A percentile compares a stretch with the other conserved stretches of the same genome.
phyloP scores from a whole-genome alignment of 306 rosid genomes.

The Ormosia semicastrata region DNA sequence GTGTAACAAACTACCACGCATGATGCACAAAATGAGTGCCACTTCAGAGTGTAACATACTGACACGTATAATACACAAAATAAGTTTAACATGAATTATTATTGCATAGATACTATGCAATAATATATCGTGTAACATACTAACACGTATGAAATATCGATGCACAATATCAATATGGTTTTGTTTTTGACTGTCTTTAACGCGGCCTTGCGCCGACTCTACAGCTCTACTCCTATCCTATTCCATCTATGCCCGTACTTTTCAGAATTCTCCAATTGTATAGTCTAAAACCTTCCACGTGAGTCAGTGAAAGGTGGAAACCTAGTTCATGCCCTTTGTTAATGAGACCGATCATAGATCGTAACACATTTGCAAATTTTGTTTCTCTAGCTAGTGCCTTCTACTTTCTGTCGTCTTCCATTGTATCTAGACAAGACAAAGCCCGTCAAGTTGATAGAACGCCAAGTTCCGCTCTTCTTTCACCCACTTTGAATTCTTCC shows the following conservation, averaged over 20 bases:
- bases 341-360: neutral
- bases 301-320: slow-evolving; percentile 16
- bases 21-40: neutral
- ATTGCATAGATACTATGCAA: too few relatives aligned
- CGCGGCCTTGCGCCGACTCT: neutral
- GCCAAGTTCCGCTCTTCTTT: neutral
- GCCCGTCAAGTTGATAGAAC: neutral
- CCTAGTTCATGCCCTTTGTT: neutral
- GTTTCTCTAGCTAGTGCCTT: neutral
- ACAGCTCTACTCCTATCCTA: neutral
- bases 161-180: neutral
- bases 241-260: neutral
- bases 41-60: too few relatives aligned
- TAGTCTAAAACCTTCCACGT: neutral
- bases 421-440: slow-evolving; percentile 3
- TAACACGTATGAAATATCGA: neutral
- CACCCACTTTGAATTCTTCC: neutral
- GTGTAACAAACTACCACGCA: neutral
- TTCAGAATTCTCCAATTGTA: neutral
- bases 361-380: neutral
- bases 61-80: neutral
- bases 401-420: neutral
- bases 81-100: neutral
- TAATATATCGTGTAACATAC: neutral
- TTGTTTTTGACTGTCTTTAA: too few relatives aligned